Percentiles rank a stretch among this genome's conserved stretches.
Evolutionary conservation across 768 basidiomycete genomes (phyloP).

Genomic region (Suillus subalutaceus): DNA sequence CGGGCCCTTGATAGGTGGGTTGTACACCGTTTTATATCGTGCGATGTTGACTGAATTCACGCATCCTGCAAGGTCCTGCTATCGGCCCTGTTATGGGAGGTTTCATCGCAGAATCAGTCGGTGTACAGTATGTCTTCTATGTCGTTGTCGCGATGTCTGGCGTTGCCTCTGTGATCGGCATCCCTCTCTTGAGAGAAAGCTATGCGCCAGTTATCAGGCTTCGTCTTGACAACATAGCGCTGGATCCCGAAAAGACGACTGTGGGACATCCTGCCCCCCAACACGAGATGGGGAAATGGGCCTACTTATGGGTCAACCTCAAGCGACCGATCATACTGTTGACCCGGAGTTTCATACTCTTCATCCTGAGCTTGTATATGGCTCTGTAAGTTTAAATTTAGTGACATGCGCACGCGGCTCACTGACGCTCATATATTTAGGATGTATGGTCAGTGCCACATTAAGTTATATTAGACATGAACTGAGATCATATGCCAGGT

Average conservation of each 20-base stretch:
- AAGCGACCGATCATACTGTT: constrained; percentile 63
- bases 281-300: constrained; percentile 33
- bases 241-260: constrained; percentile 49
- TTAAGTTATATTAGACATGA: neutral
- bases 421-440: constrained; percentile 27
- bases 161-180: constrained; percentile 47
- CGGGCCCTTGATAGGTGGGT: constrained; percentile 61
- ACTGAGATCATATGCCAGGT: constrained; percentile 27
- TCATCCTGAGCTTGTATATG: constrained; percentile 73
- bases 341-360: constrained; percentile 65
- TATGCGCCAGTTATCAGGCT: constrained; percentile 72
- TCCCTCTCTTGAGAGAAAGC: constrained; percentile 70
- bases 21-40: neutral
- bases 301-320: constrained; percentile 65
- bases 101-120: constrained; percentile 61
- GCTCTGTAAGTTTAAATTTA: constrained; percentile 55
- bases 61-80: constrained; percentile 40
- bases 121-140: constrained; percentile 65
- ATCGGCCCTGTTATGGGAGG: constrained; percentile 69
- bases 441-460: constrained; percentile 53
- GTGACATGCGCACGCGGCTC: neutral
- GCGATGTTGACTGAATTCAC: constrained; percentile 7
- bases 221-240: constrained; percentile 40
- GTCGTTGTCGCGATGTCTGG: constrained; percentile 49
- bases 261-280: constrained; percentile 28